A percentile compares a stretch with the other conserved stretches of the same genome.
phyloP scores from a whole-genome alignment of 1,284 basidiomycete genomes.

The Kalmanozyma brasiliensis region DNA sequence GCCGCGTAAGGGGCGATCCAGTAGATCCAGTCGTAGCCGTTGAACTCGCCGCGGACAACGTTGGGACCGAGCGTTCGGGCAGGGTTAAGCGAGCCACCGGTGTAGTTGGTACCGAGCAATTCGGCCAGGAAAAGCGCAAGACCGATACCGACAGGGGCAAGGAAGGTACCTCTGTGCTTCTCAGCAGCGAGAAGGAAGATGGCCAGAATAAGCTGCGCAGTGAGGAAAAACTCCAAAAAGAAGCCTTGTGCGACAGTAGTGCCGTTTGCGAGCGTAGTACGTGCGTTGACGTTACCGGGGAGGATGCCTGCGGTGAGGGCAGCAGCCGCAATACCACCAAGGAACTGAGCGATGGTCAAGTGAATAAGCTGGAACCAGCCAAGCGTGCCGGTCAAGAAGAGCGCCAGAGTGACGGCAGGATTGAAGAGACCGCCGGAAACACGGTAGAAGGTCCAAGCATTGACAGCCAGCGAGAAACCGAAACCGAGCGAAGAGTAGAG shows the following conservation, averaged over 20 bases:
- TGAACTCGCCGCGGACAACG: constrained; percentile 37
- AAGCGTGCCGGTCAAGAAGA: constrained; percentile 70
- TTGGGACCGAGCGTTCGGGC: constrained; percentile 57
- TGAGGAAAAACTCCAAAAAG: constrained; percentile 70
- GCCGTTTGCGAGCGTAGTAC: constrained; percentile 67
- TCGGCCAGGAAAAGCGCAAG: constrained; percentile 54
- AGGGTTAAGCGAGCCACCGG: constrained; percentile 59
- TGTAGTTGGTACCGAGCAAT: constrained; percentile 56
- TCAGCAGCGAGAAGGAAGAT: constrained; percentile 71
- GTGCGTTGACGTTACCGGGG: constrained; percentile 68
- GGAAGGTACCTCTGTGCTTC: constrained; percentile 69
- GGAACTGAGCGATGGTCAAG: constrained; percentile 69
- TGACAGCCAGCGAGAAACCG: constrained; percentile 69
- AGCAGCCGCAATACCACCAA: constrained; percentile 70
- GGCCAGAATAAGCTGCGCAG: constrained; percentile 68
- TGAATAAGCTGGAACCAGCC: constrained; percentile 68
- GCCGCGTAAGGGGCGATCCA: constrained; percentile 51
- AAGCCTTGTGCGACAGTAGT: constrained; percentile 59
- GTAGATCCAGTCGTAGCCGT: constrained; percentile 55
- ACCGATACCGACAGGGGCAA: constrained; percentile 59
- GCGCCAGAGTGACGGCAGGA: constrained; percentile 70
- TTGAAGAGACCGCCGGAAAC: constrained; percentile 65
- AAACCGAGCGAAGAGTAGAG: constrained; percentile 71
- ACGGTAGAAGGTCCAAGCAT: constrained; percentile 53
- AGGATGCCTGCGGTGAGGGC: constrained; percentile 69